Evolutionary conservation across 139 green algal genomes (phyloP).

Genomic region (Chlamydomonas asymmetrica): DNA sequence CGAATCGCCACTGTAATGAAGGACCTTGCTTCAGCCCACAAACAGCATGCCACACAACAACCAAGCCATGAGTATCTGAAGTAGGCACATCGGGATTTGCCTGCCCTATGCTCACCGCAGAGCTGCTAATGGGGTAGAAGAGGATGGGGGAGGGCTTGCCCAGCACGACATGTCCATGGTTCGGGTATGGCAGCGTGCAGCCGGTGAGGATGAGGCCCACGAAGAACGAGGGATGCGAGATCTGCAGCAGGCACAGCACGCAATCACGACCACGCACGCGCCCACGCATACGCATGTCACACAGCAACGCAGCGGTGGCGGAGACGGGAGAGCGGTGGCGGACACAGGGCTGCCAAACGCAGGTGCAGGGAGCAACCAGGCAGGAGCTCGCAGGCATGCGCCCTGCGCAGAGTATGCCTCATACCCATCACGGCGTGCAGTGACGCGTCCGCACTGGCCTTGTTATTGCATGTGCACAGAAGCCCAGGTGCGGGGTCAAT

Average conservation of each 20-base stretch:
- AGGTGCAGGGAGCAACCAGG: too few species aligned
- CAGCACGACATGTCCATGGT: slow-evolving; percentile 95
- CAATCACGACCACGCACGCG: too few species aligned
- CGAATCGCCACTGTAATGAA: too few species aligned
- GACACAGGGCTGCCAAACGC: too few species aligned
- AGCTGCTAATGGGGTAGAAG: slow-evolving; percentile 96
- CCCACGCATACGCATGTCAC: too few species aligned
- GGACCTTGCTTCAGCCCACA: too few species aligned
- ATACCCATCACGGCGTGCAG: too few species aligned
- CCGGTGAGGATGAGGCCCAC: slow-evolving; percentile 87
- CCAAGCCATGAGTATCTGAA: too few species aligned
- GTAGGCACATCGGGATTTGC: slow-evolving; percentile 43
- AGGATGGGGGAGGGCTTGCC: slow-evolving; percentile 93
- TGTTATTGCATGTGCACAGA: neutral
- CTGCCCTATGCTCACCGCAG: slow-evolving; percentile 64
- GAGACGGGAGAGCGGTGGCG: too few species aligned
- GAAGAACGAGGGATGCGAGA: slow-evolving; percentile 90
- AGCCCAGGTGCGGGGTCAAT: neutral
- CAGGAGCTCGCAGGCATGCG: neutral
- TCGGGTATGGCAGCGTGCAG: slow-evolving; percentile 74
- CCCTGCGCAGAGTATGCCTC: neutral
- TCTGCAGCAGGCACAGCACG: too few species aligned
- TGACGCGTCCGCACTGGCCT: too few species aligned
- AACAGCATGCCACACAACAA: neutral
- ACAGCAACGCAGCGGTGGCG: too few species aligned